Percentiles rank a stretch among this genome's conserved stretches.
These are phyloP conservation scores for Calonectria honghensis DNA, from an alignment of 2,329 filamentous ascomycete genomes.

Conservation along the genomic window DNA sequence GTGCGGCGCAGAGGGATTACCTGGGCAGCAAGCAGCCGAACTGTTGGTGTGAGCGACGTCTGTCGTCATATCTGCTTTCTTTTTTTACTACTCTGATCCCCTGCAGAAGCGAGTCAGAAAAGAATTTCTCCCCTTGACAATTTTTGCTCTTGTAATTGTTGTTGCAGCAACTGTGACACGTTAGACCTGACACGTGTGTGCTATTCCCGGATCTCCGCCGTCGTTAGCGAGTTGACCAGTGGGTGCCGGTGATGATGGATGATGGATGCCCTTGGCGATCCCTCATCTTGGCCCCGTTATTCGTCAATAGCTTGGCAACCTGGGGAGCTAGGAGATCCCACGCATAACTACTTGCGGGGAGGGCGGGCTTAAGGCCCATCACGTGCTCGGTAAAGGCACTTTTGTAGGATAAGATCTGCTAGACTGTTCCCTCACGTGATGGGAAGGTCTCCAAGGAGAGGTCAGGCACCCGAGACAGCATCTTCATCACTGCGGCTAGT, in stretches of 20 bases:
- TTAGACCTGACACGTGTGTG: not conserved
- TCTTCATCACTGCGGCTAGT: not conserved
- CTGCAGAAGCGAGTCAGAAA: not conserved
- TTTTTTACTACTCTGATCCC: not conserved
- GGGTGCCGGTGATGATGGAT: not conserved
- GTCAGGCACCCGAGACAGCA: conserved; percentile 18
- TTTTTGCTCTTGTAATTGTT: conserved; percentile 1
- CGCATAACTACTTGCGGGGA: not conserved
- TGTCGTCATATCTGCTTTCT: conserved; percentile 13
- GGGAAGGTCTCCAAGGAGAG: not conserved
- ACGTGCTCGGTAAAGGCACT: not conserved
- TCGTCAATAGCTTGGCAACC: conserved; percentile 26
- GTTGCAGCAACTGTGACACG: conserved; percentile 5
- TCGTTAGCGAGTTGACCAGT: not conserved
- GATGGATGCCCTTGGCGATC: conserved; percentile 26
- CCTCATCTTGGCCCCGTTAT: conserved; percentile 19
- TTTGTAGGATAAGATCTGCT: conserved; percentile 1
- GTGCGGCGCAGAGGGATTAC: not conserved
- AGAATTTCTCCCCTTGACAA: not conserved
- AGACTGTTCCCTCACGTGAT: not conserved
- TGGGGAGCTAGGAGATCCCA: conserved; percentile 18
- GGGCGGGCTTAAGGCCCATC: not conserved
- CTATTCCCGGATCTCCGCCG: conserved; percentile 7
- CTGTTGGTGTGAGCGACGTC: not conserved
- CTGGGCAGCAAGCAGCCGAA: not conserved